Evolutionary conservation across 176 grass and related monocot species (phyloP).

Genomic region (Carex cristatella): DNA sequence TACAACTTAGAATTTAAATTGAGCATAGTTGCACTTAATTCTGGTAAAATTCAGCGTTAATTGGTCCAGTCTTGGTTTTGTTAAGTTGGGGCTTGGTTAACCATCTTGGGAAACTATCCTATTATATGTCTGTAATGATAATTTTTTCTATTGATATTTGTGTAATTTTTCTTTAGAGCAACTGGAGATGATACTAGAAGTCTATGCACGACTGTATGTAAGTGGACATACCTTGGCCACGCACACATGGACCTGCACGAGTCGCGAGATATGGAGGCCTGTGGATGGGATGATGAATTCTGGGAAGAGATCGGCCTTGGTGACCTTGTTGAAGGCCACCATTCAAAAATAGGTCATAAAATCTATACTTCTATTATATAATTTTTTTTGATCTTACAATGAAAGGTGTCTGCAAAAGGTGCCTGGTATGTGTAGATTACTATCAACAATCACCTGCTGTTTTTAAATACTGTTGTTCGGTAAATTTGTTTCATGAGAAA

Average conservation of each 20-base stretch:
- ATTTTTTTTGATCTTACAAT: not conserved
- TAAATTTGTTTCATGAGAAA: not conserved
- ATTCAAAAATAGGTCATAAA: constrained; percentile 76
- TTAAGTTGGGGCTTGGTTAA: too few relatives aligned
- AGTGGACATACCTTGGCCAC: constrained; percentile 93
- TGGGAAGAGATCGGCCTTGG: constrained; percentile 94
- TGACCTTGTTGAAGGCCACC: constrained; percentile 72
- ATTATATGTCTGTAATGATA: not conserved
- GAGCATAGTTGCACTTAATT: not conserved
- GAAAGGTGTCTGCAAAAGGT: not conserved
- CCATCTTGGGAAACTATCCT: not conserved
- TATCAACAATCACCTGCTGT: constrained; percentile 1
- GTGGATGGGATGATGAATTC: constrained; percentile 92
- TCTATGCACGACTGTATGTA: constrained; percentile 94
- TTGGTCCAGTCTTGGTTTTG: not conserved
- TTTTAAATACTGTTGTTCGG: not conserved
- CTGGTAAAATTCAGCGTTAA: not conserved
- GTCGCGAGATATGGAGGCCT: constrained; percentile 77
- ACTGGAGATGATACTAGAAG: constrained; percentile 94
- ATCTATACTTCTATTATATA: constrained; percentile 17
- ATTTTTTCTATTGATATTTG: constrained; percentile 5
- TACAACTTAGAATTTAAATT: not conserved
- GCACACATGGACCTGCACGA: constrained; percentile 59
- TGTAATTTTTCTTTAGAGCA: constrained; percentile 50
- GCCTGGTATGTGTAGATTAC: constrained; percentile 7